A percentile compares a stretch with the other conserved stretches of the same genome.
phyloP scores from a whole-genome alignment of 331 rosid genomes.

The Malus hybrid region DNA sequence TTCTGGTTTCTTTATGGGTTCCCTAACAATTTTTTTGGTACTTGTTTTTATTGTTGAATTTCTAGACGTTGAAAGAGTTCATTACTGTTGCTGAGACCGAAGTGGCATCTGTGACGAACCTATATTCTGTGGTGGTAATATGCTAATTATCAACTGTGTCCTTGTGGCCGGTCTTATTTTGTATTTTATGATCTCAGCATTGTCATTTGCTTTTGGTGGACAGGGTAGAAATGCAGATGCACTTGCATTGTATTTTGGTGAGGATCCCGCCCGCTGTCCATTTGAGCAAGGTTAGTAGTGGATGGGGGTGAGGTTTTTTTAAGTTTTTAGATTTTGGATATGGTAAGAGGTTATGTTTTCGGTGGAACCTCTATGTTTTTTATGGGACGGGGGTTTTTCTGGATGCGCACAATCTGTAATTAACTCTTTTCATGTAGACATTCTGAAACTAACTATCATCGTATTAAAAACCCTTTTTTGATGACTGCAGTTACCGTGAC shows the following conservation, averaged over 20 bases:
- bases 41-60: conserved; percentile 13
- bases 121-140: conserved; percentile 81
- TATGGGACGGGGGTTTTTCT: background rate
- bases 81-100: conserved; percentile 63
- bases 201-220: conserved; percentile 14
- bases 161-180: conserved; percentile 3
- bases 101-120: conserved; percentile 61
- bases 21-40: conserved; percentile 4
- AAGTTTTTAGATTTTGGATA: background rate
- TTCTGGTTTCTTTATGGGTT: background rate
- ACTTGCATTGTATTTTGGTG: conserved; percentile 84
- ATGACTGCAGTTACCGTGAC: conserved; percentile 72
- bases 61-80: conserved; percentile 76
- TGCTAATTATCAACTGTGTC: conserved; percentile 17
- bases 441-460: conserved; percentile 17
- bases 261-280: conserved; percentile 88
- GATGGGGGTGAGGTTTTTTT: background rate
- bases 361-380: background rate
- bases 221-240: conserved; percentile 99
- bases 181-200: conserved; percentile 2
- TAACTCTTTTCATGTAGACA: background rate
- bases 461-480: conserved; percentile 20
- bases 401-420: background rate
- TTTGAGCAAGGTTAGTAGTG: conserved; percentile 82
- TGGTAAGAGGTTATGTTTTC: background rate